phyloP scores from a whole-genome alignment of 345 rosid genomes.

The Cardamine occulta region DNA sequence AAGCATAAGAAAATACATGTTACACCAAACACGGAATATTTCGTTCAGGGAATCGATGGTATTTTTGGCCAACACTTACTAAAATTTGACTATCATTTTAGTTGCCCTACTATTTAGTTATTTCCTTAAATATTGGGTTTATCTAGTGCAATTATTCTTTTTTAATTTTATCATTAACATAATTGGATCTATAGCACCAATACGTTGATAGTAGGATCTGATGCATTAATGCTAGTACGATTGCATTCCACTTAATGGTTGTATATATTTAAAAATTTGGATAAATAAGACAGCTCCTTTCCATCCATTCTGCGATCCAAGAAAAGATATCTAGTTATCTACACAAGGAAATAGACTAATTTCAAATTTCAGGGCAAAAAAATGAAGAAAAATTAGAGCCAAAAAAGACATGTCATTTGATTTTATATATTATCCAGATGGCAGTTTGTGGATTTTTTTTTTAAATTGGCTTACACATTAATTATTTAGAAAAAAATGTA shows the following conservation, averaged over 20 bases:
- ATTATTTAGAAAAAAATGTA: background rate
- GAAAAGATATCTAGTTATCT: background rate
- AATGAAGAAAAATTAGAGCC: background rate
- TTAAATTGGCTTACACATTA: background rate
- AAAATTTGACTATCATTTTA: background rate
- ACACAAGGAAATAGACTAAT: background rate
- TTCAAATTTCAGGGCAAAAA: background rate
- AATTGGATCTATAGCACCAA: background rate
- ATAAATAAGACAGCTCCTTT: background rate
- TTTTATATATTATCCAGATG: conserved; percentile 20
- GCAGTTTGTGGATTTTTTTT: background rate
- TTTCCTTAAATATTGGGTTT: background rate
- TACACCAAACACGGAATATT: background rate
- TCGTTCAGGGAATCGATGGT: background rate
- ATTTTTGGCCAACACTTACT: background rate
- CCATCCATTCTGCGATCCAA: background rate
- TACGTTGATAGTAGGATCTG: background rate
- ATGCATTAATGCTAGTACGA: background rate
- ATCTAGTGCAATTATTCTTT: background rate
- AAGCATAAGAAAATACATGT: background rate
- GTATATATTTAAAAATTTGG: background rate
- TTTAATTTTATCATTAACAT: background rate
- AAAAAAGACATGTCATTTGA: conserved; percentile 17
- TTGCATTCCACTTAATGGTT: conserved; percentile 1
- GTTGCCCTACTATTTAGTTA: background rate